Conservation (phyloP, 169 alveolate genomes). For the Plasmodium gonderi region DNA sequence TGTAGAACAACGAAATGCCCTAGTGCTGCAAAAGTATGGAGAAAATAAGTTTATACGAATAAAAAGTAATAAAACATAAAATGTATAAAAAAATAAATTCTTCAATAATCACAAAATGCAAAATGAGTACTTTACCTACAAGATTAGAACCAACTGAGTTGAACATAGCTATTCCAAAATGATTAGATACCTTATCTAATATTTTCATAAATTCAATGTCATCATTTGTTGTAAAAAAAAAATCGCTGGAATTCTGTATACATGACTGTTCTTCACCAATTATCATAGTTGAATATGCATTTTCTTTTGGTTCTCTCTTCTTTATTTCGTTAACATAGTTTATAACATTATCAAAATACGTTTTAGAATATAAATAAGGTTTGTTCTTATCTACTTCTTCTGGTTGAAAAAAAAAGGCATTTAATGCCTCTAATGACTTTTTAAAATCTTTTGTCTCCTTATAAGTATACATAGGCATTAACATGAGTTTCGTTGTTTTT, state of each 20-base stretch:
- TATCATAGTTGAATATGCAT: background rate
- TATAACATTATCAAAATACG: constrained; percentile 5
- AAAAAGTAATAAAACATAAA: background rate
- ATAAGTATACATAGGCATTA: constrained; percentile 12
- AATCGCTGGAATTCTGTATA: background rate
- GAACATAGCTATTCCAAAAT: constrained; percentile 9
- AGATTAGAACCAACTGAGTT: constrained; percentile 37
- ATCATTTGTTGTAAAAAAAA: constrained; percentile 20
- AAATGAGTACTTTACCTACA: constrained; percentile 3
- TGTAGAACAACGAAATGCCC: constrained; percentile 20
- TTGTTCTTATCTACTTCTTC: background rate
- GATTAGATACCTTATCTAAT: constrained; percentile 14
- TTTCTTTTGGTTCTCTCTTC: background rate
- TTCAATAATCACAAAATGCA: background rate
- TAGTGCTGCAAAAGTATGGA: background rate
- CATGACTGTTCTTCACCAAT: background rate
- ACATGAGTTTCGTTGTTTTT: constrained; percentile 29
- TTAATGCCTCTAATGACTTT: background rate
- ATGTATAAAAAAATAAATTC: background rate
- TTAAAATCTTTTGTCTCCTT: constrained; percentile 8
- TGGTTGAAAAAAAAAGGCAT: background rate
- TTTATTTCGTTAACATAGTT: constrained; percentile 3
- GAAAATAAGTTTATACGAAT: background rate
- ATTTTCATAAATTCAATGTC: constrained; percentile 11
- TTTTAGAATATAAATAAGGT: background rate